Percentiles rank a stretch among this genome's conserved stretches.
These are phyloP conservation scores for Boletus pseudopeckii DNA, from an alignment of 768 basidiomycete genomes.

Conservation along the genomic window DNA sequence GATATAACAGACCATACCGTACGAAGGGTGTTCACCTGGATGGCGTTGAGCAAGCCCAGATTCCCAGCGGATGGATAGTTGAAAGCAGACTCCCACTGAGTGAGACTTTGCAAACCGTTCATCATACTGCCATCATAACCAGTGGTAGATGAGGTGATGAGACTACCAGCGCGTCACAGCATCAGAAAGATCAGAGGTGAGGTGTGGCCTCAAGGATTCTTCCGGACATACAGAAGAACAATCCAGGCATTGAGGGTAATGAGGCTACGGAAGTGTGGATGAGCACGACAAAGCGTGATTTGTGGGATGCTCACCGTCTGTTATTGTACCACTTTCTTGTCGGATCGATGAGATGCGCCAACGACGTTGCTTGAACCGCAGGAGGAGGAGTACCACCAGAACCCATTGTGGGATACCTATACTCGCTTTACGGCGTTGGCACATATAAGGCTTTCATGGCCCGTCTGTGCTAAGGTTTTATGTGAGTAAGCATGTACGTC, in stretches of 20 bases:
- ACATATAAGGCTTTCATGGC: too few relatives aligned
- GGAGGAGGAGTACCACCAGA: conserved; percentile 40
- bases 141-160: conserved; percentile 72
- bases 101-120: conserved; percentile 72
- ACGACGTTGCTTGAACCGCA: conserved; percentile 34
- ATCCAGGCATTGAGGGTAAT: conserved; percentile 70
- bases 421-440: neutral
- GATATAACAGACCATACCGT: neutral
- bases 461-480: too few relatives aligned
- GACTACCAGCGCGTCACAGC: conserved; percentile 32
- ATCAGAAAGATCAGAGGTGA: neutral
- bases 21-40: conserved; percentile 45
- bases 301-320: conserved; percentile 44
- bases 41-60: conserved; percentile 68
- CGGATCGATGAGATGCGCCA: conserved; percentile 58
- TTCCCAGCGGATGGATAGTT: conserved; percentile 50
- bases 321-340: conserved; percentile 75
- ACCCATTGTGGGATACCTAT: conserved; percentile 46
- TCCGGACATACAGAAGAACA: conserved; percentile 52
- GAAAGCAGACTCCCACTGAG: conserved; percentile 65
- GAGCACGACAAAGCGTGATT: neutral
- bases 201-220: neutral
- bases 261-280: conserved; percentile 36
- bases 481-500: too few relatives aligned
- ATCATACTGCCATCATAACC: conserved; percentile 78